Evolutionary conservation across 1,284 basidiomycete genomes (phyloP).

Genomic region (Amylostereum areolatum): DNA sequence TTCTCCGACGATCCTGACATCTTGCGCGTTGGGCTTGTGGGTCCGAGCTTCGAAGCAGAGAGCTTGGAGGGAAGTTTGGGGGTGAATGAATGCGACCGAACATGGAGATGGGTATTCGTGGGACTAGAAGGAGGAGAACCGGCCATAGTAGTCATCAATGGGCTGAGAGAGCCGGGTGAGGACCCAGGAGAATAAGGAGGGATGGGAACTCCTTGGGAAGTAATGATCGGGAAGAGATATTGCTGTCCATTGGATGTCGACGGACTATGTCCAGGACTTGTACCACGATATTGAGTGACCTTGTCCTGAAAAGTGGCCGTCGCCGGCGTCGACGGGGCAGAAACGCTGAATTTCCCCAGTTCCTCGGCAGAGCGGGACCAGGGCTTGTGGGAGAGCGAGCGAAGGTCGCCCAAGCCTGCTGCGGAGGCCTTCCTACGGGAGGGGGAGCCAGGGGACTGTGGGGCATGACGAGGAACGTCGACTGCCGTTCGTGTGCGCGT

Average conservation of each 20-base stretch:
- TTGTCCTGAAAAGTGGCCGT: conserved; percentile 52
- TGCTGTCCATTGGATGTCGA: conserved; percentile 9
- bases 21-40: conserved; percentile 48
- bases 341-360: conserved; percentile 45
- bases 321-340: conserved; percentile 32
- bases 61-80: conserved; percentile 67
- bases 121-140: conserved; percentile 17
- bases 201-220: conserved; percentile 17
- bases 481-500: conserved; percentile 40
- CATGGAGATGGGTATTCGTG: conserved; percentile 35
- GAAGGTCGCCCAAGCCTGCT: conserved; percentile 56
- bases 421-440: conserved; percentile 13
- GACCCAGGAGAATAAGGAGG: conserved; percentile 18
- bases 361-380: conserved; percentile 81
- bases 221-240: conserved; percentile 42
- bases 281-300: conserved; percentile 52
- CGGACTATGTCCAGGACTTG: conserved; percentile 4
- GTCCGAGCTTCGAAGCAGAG: conserved; percentile 40
- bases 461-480: conserved; percentile 36
- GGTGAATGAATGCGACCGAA: conserved; percentile 61
- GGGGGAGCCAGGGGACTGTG: conserved; percentile 24
- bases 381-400: conserved; percentile 56
- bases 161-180: conserved; percentile 22
- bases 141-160: conserved; percentile 15
- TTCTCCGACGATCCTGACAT: conserved; percentile 32